Conservation (phyloP, 345 rosid species). For the Turnera subulata region DNA sequence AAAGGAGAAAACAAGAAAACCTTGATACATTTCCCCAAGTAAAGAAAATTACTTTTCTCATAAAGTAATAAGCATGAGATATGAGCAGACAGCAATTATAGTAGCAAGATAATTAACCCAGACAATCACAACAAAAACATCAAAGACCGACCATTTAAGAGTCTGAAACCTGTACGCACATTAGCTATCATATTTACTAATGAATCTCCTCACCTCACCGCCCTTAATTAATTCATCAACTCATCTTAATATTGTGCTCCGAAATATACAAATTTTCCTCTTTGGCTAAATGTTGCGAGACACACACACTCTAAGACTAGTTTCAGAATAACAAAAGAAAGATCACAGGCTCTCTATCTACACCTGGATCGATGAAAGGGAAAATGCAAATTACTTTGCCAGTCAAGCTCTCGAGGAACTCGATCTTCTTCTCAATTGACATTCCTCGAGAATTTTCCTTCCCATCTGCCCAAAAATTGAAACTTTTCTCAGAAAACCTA, state of each 20-base stretch:
- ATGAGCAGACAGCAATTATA: neutral
- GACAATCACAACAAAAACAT: neutral
- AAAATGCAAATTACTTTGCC: constrained; percentile 52
- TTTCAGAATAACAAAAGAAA: neutral
- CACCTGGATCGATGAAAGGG: neutral
- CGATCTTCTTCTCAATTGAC: constrained; percentile 88
- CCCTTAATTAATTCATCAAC: neutral
- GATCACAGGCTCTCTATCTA: neutral
- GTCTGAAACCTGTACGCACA: neutral
- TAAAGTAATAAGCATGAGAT: no score
- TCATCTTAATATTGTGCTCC: no score
- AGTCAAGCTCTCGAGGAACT: constrained; percentile 75
- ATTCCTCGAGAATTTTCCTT: constrained; percentile 48
- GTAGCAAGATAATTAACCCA: neutral
- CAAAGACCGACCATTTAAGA: neutral
- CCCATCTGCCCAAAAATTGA: constrained; percentile 41
- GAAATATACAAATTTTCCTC: no score
- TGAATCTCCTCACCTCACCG: no score
- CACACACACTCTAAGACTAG: no score
- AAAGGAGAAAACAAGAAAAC: neutral
- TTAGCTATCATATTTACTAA: no score
- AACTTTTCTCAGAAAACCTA: neutral
- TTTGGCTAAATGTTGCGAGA: no score
- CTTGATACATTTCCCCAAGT: neutral
- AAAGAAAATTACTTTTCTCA: neutral